Evolutionary conservation across 2,329 filamentous ascomycete species (phyloP).

Genomic region (Parafenestella ontariensis): DNA sequence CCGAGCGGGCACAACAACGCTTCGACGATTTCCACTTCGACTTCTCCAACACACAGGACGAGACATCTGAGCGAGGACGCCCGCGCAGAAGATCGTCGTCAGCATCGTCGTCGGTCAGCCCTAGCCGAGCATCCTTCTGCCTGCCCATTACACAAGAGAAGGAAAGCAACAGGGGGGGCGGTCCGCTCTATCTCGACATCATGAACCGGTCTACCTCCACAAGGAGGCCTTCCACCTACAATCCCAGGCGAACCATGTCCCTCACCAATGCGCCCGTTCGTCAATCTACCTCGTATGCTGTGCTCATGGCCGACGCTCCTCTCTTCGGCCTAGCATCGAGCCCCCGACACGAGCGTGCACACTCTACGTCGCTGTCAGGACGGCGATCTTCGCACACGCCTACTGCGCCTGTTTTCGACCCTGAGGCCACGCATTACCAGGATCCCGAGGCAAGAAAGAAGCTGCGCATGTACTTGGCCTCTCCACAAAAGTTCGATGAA

Average conservation of each 20-base stretch:
- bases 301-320: conserved; percentile 54
- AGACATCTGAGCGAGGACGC: conserved; percentile 16
- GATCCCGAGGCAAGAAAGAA: conserved; percentile 89
- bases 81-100: conserved; percentile 25
- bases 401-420: conserved; percentile 58
- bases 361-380: conserved; percentile 37
- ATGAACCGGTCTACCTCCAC: conserved; percentile 32
- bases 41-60: conserved; percentile 20
- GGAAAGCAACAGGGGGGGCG: conserved; percentile 26
- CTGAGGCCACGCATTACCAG: conserved; percentile 81
- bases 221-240: conserved; percentile 21
- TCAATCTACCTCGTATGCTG: conserved; percentile 55
- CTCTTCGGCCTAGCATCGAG: conserved; percentile 36
- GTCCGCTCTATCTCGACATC: conserved; percentile 36
- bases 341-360: conserved; percentile 41
- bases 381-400: conserved; percentile 39
- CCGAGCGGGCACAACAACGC: conserved; percentile 34
- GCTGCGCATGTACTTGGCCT: conserved; percentile 83
- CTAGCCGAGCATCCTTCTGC: conserved; percentile 20
- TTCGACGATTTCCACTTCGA: conserved; percentile 44
- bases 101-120: conserved; percentile 26
- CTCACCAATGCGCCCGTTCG: conserved; percentile 72
- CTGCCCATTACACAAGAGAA: conserved; percentile 16
- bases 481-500: conserved; percentile 94
- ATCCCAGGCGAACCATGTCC: conserved; percentile 69